Base-by-base conservation (phyloP, 2,329 filamentous ascomycete genomes). In the Fusarium papillatum region DNA sequence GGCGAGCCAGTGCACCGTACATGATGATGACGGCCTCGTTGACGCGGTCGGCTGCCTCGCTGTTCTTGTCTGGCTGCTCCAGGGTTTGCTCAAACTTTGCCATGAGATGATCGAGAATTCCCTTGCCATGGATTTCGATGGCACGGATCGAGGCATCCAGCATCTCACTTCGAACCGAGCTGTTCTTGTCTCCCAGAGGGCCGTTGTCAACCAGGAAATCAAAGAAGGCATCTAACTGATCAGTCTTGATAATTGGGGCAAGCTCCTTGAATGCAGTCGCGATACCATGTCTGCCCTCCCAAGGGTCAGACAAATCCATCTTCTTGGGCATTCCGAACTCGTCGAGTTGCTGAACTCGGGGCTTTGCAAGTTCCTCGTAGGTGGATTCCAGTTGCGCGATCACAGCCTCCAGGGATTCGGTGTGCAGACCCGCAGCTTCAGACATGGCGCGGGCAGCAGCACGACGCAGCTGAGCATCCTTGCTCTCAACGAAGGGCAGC, bases 1-100 rank as follows among this genome's bases (percentile, higher is more conserved):
- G 97, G 64, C 95, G 92, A 53, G 96, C 97, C 43, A 99, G 87
- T 64, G 97, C 96, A 82, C 97, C 97, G 80, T 99, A 99, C 83
- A 99, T 93, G 79, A 99, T 97, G 78, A 99, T 96, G 64, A 99
- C 96, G 22, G 97, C 97, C 85, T 99, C 97, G 78, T 98, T 98
- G 74, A 98, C 94, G 71, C 95, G 91, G 83, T 99, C 97, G 22
- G 95, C 93, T 66, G 93, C 91, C 76, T 96, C 92, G 1, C 93
- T 95, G 69, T 92, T 93, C 81, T 94, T 95, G 82, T 97, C 95
- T 4, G 95, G 94, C 4, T 92, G 93, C 81, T 96, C 95, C n/a
- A 99, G 88, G 0, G 95, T 95, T 29, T 89, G 90, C 83, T 99
- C 97, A 80, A 98, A 97, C 17, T 96, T 92, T 80, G 93, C 91